Base-by-base conservation (phyloP, 441 rosid species). In the Syzygium malaccense region DNA sequence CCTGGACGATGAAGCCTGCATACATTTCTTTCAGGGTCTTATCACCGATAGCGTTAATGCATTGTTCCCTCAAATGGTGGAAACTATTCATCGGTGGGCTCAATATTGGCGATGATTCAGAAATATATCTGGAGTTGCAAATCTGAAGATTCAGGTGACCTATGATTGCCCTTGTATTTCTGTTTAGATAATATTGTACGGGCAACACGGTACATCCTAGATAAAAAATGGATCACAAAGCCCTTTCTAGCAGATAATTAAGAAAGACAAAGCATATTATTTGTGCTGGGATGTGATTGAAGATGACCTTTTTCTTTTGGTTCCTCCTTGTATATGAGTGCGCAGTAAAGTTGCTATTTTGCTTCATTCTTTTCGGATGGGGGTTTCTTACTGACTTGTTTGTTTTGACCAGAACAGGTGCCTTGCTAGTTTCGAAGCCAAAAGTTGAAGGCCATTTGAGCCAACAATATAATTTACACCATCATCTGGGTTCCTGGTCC, bases 51-150 rank as follows among this genome's bases (percentile, higher is more conserved):
- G 99, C 53, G 99, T 97, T 32, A 98, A 98, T 85, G 99, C 99
- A 3, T 88, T 97, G 93, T 98, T 98, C 90, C 99, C 99, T 32
- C 99, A 98, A 92, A 98, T 98, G 99, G 99, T 98, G 85, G 99
- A 97, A 91, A 97, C 99, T 75, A 98, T 98, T 90, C 99, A 97
- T 90, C 95, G 99, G 53, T 98, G 99, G 99, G 99, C 99, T 90
- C 99, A 97, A 86, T 98, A 98, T 92, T 98, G 99, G 99, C 98
- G 99, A 66, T 98, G 92, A 93, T 87, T 78, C 55, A 32, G 56
- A 85, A 55, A 55, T n/a, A 55, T 79, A 56, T 45, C 9, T 11
- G 84, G 41, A 64, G 68, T 62, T 62, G 68, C 2, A 1, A 28
- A 62, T 62, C 68, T n/a, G 62, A 14, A n/a, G 18, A n/a, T 62